A percentile compares a stretch with the other conserved stretches of the same genome.
phyloP scores from a whole-genome alignment of 129 eudicot genomes.

The Escallonia herrerae region DNA sequence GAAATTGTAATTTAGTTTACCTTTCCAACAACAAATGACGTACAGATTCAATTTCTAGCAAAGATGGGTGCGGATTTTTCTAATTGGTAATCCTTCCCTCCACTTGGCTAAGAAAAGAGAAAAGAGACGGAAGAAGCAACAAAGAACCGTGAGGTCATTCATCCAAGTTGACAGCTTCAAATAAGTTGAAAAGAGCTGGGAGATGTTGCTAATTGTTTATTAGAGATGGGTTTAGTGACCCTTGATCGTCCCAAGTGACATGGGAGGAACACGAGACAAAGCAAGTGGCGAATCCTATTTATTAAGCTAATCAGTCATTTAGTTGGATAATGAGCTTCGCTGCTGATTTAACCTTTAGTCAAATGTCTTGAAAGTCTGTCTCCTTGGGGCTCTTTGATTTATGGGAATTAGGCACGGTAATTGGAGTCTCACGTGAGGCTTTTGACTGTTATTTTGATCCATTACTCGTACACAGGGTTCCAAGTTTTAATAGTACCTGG shows the following conservation, averaged over 20 bases:
- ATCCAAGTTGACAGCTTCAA: conserved; percentile 23
- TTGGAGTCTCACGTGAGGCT: conserved; percentile 55
- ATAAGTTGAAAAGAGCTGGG: neutral
- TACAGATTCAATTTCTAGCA: no score
- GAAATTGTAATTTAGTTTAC: no score
- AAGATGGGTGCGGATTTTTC: no score
- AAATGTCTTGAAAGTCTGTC: neutral
- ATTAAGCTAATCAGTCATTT: conserved; percentile 7
- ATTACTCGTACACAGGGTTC: neutral
- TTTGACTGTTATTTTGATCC: conserved; percentile 51
- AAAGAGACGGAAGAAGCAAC: conserved; percentile 10
- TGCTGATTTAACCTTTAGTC: neutral
- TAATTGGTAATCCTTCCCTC: no score
- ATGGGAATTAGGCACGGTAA: conserved; percentile 29
- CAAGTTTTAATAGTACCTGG: no score
- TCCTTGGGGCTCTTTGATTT: conserved; percentile 7
- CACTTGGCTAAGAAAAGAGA: no score
- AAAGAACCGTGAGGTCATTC: conserved; percentile 8
- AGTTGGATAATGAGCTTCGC: neutral
- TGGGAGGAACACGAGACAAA: conserved; percentile 51
- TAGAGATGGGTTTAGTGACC: neutral
- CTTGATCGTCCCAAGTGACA: conserved; percentile 4
- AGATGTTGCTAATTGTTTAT: neutral
- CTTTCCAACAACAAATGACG: no score
- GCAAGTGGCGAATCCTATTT: conserved; percentile 20